phyloP scores from a whole-genome alignment of 768 basidiomycete genomes.

The Suillus discolor region DNA sequence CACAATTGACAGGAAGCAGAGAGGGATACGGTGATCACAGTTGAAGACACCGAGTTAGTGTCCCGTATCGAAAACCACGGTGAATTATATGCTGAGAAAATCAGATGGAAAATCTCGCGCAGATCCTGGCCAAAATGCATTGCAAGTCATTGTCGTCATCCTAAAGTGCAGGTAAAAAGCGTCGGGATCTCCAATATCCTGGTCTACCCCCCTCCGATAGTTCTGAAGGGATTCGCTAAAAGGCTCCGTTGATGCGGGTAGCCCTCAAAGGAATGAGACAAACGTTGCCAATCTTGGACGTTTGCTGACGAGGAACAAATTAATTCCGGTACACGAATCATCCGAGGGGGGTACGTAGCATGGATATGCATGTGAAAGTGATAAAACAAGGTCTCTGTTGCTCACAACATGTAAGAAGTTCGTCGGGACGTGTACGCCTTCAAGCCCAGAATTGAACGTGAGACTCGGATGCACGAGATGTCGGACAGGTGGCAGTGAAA shows the following conservation, averaged over 20 bases:
- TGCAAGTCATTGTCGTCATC: background rate
- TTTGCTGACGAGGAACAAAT: background rate
- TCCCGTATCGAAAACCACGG: too few species aligned
- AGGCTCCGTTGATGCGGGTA: background rate
- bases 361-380: background rate
- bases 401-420: background rate
- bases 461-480: background rate
- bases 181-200: background rate
- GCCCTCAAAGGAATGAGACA: background rate
- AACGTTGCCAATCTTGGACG: background rate
- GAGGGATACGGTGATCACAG: too few species aligned
- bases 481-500: background rate
- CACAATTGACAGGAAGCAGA: too few species aligned
- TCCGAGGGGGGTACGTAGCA: background rate
- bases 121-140: background rate
- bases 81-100: too few species aligned
- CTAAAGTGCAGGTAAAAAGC: background rate
- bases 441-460: background rate
- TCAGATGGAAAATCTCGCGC: background rate
- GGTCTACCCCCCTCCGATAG: background rate
- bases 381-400: background rate
- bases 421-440: background rate
- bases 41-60: too few species aligned
- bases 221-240: background rate
- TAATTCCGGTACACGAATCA: background rate